Base-by-base conservation (phyloP, 345 rosid species). In the Carallia brachiata region DNA sequence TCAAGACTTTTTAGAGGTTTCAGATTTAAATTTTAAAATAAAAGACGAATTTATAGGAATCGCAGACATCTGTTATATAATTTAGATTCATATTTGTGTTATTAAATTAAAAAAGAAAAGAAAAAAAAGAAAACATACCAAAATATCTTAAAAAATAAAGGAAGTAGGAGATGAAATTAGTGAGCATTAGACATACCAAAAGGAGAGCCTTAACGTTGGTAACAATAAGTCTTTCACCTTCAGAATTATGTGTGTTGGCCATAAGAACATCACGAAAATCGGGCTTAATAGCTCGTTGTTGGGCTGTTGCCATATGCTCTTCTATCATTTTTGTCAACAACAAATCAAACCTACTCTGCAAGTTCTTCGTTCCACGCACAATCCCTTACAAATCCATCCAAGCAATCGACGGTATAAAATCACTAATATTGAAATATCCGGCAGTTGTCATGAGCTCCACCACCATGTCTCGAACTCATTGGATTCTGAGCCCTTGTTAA, bases 351-450 rank as follows among this genome's bases (percentile, higher is more conserved):
- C 65, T 83, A 64, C 32, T 68, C 36, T 84, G 88, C 63, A 84
- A 32, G 64, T 69, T 79, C 82, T 83, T 88, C 90, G 86, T 86
- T 50, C 86, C 79, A 8, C 78, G 34, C 31, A 77, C 89, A 3
- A 88, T 83, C 58, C 93, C 83, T 65, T 88, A 89, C 62, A 86
- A 69, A 71, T 88, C 93, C 89, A 86, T 75, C 89, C 91, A 88
- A 0, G 79, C 82, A 30, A 88, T 78, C 10, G 83, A 73, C 7
- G 91, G 89, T 7, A 89, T 74, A 30, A 84, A 89, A 54, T 89
- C 89, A 0, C 93, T 88, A 34, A 86, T 70, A 7, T 86, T 89
- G 75, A 86, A 85, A 32, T 30, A 50, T 0, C 91, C 88, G 0
- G 84, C 88, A 0, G 81, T 56, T 0, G 89, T 84, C 88, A 89